Conservation (phyloP, 164 flowering plant species). For the Aristolochia fimbriata region DNA sequence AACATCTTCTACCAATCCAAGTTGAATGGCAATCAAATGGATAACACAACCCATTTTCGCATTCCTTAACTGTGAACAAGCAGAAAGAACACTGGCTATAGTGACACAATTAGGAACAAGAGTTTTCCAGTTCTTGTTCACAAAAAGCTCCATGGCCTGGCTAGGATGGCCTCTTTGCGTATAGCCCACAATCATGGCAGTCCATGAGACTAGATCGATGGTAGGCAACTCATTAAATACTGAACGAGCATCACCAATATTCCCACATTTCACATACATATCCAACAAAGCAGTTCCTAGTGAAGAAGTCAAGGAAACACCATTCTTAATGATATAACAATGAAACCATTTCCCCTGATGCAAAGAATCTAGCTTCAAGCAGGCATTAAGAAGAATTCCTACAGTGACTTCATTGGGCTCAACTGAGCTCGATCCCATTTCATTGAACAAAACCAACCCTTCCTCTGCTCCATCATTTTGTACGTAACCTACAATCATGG, state of each 20-base stretch:
- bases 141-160: conserved; percentile 49
- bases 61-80: conserved; percentile 40
- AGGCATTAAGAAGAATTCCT: conserved; percentile 51
- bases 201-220: conserved; percentile 63
- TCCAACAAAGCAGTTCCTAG: conserved; percentile 41
- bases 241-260: conserved; percentile 41
- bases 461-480: conserved; percentile 47
- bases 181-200: conserved; percentile 81
- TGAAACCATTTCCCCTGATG: conserved; percentile 86
- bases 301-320: too few species aligned
- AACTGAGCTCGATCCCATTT: conserved; percentile 41
- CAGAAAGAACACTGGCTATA: conserved; percentile 48
- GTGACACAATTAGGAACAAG: conserved; percentile 47
- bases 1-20: conserved; percentile 33
- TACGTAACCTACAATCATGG: conserved; percentile 60
- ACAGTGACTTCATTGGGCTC: conserved; percentile 51
- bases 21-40: conserved; percentile 42
- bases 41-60: conserved; percentile 30
- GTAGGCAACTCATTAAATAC: conserved; percentile 35
- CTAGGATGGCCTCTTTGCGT: conserved; percentile 31
- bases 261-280: conserved; percentile 60
- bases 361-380: conserved; percentile 44
- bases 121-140: conserved; percentile 26
- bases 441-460: conserved; percentile 51
- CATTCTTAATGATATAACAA: conserved; percentile 47